A percentile compares a stretch with the other conserved stretches of the same genome.
Conservation (phyloP, 345 rosid genomes). For the Brassica carinata region DNA sequence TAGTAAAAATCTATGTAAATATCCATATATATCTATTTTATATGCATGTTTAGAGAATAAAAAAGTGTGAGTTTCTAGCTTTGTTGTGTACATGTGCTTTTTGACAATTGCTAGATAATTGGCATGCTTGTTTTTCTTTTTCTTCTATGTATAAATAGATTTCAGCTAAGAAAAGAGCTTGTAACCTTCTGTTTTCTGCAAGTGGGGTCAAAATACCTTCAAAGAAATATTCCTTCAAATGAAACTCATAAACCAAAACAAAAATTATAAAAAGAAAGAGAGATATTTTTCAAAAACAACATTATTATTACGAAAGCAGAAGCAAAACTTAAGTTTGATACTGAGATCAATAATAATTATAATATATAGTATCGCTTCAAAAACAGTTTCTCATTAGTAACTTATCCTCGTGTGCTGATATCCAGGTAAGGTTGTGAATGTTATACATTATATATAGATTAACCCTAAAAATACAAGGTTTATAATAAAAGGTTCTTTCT, state of each 20-base stretch:
- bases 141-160: constrained; percentile 45
- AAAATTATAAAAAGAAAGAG: neutral
- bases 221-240: constrained; percentile 32
- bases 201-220: constrained; percentile 37
- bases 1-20: neutral
- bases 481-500: too few relatives aligned
- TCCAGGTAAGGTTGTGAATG: constrained; percentile 23
- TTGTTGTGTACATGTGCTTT: constrained; percentile 26
- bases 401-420: constrained; percentile 12
- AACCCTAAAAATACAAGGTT: neutral
- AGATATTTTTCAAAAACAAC: constrained; percentile 30
- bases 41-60: constrained; percentile 29
- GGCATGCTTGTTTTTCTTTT: constrained; percentile 27
- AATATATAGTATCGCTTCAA: constrained; percentile 17
- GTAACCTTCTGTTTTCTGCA: constrained; percentile 53
- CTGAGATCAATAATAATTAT: constrained; percentile 18
- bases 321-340: constrained; percentile 42
- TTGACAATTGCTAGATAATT: constrained; percentile 44
- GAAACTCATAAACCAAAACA: constrained; percentile 26
- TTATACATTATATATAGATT: neutral
- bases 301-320: constrained; percentile 37
- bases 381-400: neutral
- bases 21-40: constrained; percentile 22
- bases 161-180: constrained; percentile 33
- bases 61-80: constrained; percentile 15